Base-by-base conservation (phyloP, 495 filamentous ascomycete species). In the Podospora tetraspora region DNA sequence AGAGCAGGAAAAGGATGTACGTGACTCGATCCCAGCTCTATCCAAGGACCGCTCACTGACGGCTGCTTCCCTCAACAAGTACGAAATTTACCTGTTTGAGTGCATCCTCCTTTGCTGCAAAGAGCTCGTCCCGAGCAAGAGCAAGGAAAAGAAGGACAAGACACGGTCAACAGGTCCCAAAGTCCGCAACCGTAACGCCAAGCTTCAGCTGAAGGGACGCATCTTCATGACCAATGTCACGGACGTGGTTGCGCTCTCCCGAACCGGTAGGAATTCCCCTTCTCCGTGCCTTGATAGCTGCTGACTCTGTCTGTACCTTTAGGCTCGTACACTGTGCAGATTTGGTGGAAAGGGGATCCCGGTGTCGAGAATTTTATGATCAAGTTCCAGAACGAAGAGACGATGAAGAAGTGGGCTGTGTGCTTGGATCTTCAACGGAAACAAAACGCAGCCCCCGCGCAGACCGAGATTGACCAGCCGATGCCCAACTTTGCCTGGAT, bases 221-320 rank as follows among this genome's bases (percentile, higher is more conserved):
- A 99, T 99, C 73, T 98, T 98, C 79, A 97, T 99, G 94, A 93
- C 94, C 66, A 99, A 99, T 75, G 94, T 99, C 59, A 99, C 95
- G 8, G 93, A 98, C 74, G 90, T 96, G 25, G 81, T 97, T 5
- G 92, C 90, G 21, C 81, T 93, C 34, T 85, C 87, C 64, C 96
- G 92, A 77, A 89, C 90, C 74, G 94, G 94, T 97, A 88, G 79
- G 70, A 22, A 34, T 59, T 12, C 19, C 16, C 57, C 24, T 19
- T 23, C 61, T 11, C 61, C 16, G 13, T 16, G 34, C 16, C 25
- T 11, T 52, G 4, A 25, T 24, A 24, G 7, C 32, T 27, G 27
- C 77, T 79, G 56, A 82, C 74, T 22, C 72, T 32, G 21, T 56
- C 72, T 32, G 21, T 56, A 8, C n/a, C 24, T 12, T 1, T 68